Evolutionary conservation across 1,139 yeast species (phyloP).

Genomic region (Arxiozyma slooffiae): DNA sequence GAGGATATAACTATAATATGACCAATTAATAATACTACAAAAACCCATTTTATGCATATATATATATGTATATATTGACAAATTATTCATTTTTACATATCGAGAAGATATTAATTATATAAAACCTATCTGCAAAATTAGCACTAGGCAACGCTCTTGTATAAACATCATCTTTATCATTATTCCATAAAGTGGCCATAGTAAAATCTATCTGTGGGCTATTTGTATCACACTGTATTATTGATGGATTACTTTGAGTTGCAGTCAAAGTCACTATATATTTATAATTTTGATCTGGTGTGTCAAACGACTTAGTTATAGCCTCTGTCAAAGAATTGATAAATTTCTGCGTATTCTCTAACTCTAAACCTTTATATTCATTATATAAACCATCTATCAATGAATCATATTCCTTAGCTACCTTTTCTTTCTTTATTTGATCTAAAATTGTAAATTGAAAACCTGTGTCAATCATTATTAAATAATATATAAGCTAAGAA

Average conservation of each 20-base stretch:
- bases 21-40: too few species aligned
- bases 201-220: neutral
- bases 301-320: conserved; percentile 1
- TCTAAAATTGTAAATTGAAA: neutral
- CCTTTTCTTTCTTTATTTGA: neutral
- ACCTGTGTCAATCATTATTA: neutral
- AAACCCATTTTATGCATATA: neutral
- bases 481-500: neutral
- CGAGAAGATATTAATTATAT: neutral
- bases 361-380: neutral
- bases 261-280: neutral
- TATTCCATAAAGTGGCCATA: conserved; percentile 2
- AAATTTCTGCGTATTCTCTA: neutral
- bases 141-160: neutral
- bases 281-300: neutral
- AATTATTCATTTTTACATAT: neutral
- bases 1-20: neutral
- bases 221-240: neutral
- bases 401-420: neutral
- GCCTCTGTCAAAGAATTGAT: neutral
- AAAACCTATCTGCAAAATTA: neutral
- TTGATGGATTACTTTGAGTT: neutral
- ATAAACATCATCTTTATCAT: conserved; percentile 1
- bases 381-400: neutral
- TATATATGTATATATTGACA: neutral